A percentile compares a stretch with the other conserved stretches of the same genome.
phyloP scores from a whole-genome alignment of 179 eudicot genomes.

The Silene coronaria region DNA sequence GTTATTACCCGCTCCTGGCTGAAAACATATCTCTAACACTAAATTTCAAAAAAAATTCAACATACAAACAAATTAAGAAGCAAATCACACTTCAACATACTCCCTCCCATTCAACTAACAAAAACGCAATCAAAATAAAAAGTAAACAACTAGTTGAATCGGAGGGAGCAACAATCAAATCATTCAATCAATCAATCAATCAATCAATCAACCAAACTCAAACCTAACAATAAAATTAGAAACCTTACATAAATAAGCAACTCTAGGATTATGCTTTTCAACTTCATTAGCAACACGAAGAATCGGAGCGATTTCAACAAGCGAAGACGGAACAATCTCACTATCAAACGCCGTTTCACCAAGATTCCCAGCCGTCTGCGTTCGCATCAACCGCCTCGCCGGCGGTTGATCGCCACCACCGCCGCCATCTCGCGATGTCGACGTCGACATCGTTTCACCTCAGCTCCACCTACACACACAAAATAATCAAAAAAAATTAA shows the following conservation, averaged over 20 bases:
- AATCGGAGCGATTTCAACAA: slow-evolving; percentile 91
- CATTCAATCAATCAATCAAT: background rate
- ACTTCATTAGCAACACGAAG: slow-evolving; percentile 99
- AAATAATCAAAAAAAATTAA: background rate
- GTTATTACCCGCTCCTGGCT: background rate
- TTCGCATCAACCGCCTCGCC: slow-evolving; percentile 76
- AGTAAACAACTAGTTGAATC: background rate
- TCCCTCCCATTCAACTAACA: too few relatives aligned
- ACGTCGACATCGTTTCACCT: slow-evolving; percentile 30
- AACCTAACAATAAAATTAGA: background rate
- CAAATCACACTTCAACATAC: background rate
- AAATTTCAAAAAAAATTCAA: background rate
- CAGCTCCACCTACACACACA: background rate
- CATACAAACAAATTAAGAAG: background rate
- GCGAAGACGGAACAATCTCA: slow-evolving; percentile 97
- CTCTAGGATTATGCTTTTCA: slow-evolving; percentile 85
- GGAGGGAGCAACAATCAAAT: background rate
- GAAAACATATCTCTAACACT: background rate
- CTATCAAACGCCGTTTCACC: slow-evolving; percentile 91
- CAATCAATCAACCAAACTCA: background rate
- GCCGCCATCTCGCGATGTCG: slow-evolving; percentile 50
- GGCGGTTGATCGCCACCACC: slow-evolving; percentile 51
- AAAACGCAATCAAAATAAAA: background rate
- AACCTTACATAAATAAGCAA: slow-evolving; percentile 86
- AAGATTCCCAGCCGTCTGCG: slow-evolving; percentile 87